Evolutionary conservation across 352 stramenopile genomes (phyloP), one percentile per base, ranked within the genome.

Genomic region (Pythium rishiriense): DNA sequence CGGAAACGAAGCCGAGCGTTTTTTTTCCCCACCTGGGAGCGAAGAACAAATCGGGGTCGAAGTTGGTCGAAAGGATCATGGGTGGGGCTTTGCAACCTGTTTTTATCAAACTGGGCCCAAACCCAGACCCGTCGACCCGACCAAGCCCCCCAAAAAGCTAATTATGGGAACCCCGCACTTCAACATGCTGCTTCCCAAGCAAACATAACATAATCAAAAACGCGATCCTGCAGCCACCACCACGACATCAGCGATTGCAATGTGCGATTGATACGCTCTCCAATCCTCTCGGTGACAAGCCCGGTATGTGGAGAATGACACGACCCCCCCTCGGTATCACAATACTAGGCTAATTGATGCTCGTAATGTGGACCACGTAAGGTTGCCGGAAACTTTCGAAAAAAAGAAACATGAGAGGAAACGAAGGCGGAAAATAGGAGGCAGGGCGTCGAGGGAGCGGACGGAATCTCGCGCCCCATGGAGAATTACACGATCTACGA

Each of bases 401-500:
- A 64, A 60, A 60, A 49, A 58, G 11, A 24, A 26, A 12, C 42
- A 7, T n/a, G 39, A 14, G 19, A 15, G 42, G 19, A 22, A 51
- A 19, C 21, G 9, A 51, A 25, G 1, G 45, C n/a, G 9, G 19
- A 21, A 9, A 5, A 21, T 6, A 14, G n/a, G n/a, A 29, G 31
- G 10, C 5, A 35, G 5, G 31, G 10, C 31, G 31, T 35, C 31
- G 31, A 35, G 31, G 10, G 31, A 10, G 31, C 5, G 10, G 31
- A 35, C 35, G 35, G n/a, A n/a, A n/a, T n/a, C n/a, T n/a, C n/a
- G n/a, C n/a, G n/a, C 14, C 3, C 49, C 7, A 98, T 98, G 91
- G 91, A 98, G 67, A 96, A 97, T 72, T 98, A 98, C 81, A 96
- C 93, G 73, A 97, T 98, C 58, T 97, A 97, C 67, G 87, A 98